Conservation (phyloP, 805 yeast species). For the Yarrowia bubula region DNA sequence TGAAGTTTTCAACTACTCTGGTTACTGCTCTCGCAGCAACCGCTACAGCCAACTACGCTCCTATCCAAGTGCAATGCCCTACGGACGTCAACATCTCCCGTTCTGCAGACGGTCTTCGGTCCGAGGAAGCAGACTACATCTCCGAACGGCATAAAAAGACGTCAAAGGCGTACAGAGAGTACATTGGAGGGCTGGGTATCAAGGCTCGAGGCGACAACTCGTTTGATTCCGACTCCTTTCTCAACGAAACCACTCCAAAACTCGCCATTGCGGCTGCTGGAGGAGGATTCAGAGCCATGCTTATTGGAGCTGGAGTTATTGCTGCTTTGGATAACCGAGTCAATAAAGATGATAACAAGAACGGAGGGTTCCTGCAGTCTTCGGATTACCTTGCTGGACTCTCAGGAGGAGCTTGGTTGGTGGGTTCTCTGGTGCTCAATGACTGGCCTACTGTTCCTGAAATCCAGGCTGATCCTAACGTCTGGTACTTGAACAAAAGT, state of each 20-base stretch:
- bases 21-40: not conserved
- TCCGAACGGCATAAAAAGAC: constrained; percentile 36
- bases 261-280: constrained; percentile 46
- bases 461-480: constrained; percentile 46
- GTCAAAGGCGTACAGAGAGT: constrained; percentile 43
- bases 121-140: constrained; percentile 39
- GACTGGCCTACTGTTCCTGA: constrained; percentile 70
- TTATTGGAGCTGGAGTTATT: constrained; percentile 78
- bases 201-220: constrained; percentile 47
- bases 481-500: constrained; percentile 69
- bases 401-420: constrained; percentile 81
- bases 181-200: constrained; percentile 36
- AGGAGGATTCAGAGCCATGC: constrained; percentile 90
- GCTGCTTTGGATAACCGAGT: constrained; percentile 78
- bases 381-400: constrained; percentile 72
- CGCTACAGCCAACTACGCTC: constrained; percentile 42
- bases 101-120: constrained; percentile 36
- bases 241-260: constrained; percentile 2
- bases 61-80: constrained; percentile 47
- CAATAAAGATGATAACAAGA: constrained; percentile 44
- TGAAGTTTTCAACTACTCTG: constrained; percentile 12
- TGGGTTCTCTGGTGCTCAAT: constrained; percentile 63
- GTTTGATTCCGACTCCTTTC: constrained; percentile 43
- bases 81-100: constrained; percentile 37
- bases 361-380: constrained; percentile 62